A percentile compares a stretch with the other conserved stretches of the same genome.
Conservation (phyloP, 73 alveolate species). For the Stentor roeselii region DNA sequence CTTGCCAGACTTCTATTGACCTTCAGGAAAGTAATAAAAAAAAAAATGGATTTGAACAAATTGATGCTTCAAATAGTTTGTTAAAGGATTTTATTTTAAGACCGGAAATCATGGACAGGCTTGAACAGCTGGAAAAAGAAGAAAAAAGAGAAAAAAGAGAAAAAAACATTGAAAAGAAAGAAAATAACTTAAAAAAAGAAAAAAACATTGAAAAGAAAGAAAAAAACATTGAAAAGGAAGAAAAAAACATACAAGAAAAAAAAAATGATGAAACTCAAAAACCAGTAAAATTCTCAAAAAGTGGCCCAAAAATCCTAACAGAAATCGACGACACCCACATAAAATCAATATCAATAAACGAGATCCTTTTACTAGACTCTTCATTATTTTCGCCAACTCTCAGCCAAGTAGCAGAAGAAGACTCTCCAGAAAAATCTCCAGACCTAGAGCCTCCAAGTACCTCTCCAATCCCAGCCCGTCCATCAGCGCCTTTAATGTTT, state of each 20-base stretch:
- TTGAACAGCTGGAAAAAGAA: neutral
- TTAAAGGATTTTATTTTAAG: neutral
- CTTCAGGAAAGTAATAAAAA: neutral
- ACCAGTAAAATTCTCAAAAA: too few species aligned
- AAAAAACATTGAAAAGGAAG: neutral
- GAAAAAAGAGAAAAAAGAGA: neutral
- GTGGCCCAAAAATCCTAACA: neutral
- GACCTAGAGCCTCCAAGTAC: neutral
- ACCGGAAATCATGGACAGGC: neutral
- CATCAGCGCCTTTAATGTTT: neutral
- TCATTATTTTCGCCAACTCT: neutral
- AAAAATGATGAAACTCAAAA: neutral
- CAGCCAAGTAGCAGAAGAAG: too few species aligned
- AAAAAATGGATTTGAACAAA: neutral
- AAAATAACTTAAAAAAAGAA: too few species aligned
- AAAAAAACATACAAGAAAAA: too few species aligned
- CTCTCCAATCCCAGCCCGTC: neutral
- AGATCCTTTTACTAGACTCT: neutral
- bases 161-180: neutral
- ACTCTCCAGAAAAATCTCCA: neutral
- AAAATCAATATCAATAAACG: neutral
- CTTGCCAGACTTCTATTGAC: neutral
- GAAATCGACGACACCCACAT: neutral
- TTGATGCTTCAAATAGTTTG: neutral
- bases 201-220: neutral